A percentile compares a stretch with the other conserved stretches of the same genome.
Evolutionary conservation across 495 filamentous ascomycete genomes (phyloP).

Genomic region (Tuber calosporum): DNA sequence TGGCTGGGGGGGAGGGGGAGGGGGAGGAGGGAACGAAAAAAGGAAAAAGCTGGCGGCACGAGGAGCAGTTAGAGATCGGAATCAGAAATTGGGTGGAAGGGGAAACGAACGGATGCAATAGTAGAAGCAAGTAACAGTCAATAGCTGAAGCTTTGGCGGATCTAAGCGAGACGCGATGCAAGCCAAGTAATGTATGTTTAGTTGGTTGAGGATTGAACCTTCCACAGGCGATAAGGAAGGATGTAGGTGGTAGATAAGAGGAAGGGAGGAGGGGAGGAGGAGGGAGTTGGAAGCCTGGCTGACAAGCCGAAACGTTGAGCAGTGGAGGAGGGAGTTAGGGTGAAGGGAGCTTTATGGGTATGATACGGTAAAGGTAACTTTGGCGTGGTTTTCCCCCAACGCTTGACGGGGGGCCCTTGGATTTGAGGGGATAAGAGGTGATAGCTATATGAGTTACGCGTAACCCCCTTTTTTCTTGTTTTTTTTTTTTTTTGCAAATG

Average conservation of each 20-base stretch:
- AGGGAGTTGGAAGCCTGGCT: background rate
- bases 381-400: background rate
- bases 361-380: background rate
- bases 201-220: background rate
- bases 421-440: background rate
- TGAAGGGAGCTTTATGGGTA: background rate
- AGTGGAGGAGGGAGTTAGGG: background rate
- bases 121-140: background rate
- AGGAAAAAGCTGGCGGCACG: background rate
- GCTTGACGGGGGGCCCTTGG: background rate
- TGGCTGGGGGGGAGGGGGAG: background rate
- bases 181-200: background rate
- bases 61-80: constrained; percentile 2
- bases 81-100: background rate
- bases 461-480: background rate
- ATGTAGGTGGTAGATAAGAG: background rate
- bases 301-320: background rate
- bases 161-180: constrained; percentile 6
- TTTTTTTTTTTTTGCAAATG: background rate
- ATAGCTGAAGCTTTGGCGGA: background rate
- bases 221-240: background rate
- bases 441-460: background rate
- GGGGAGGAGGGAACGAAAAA: background rate
- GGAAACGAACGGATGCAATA: constrained; percentile 3
- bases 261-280: background rate